Evolutionary conservation across 805 yeast species (phyloP).

Genomic region (Ogataea corticis): DNA sequence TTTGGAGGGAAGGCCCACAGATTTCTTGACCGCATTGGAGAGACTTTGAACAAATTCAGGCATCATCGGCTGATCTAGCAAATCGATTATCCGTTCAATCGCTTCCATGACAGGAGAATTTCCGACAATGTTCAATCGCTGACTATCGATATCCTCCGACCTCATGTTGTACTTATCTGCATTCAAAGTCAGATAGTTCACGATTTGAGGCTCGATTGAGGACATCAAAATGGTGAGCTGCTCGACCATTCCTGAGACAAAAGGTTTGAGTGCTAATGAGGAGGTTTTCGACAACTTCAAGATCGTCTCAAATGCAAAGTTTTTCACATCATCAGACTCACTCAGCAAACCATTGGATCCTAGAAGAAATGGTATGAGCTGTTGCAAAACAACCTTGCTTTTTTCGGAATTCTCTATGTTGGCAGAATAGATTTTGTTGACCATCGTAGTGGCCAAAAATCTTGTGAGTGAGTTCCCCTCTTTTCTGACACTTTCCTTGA

Average conservation of each 20-base stretch:
- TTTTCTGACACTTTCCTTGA: conserved; percentile 86
- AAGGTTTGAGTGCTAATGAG: conserved; percentile 61
- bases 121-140: conserved; percentile 70
- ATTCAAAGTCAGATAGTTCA: conserved; percentile 81
- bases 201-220: conserved; percentile 85
- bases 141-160: conserved; percentile 71
- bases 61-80: conserved; percentile 52
- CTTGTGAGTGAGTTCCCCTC: conserved; percentile 75
- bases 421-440: conserved; percentile 54
- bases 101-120: conserved; percentile 89
- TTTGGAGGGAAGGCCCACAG: conserved; percentile 90
- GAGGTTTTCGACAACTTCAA: conserved; percentile 66
- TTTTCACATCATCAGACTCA: conserved; percentile 81
- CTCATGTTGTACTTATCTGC: conserved; percentile 84
- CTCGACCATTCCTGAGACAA: conserved; percentile 65
- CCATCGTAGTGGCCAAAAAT: conserved; percentile 61
- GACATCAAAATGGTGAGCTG: conserved; percentile 76
- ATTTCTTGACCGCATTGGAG: conserved; percentile 56
- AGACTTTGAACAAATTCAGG: conserved; percentile 50
- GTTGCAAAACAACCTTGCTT: conserved; percentile 49
- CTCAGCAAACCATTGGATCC: conserved; percentile 79
- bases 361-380: conserved; percentile 73
- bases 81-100: conserved; percentile 65
- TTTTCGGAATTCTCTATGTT: conserved; percentile 35
- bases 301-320: conserved; percentile 74